Percentiles rank a stretch among this genome's conserved stretches.
Evolutionary conservation across 2,329 filamentous ascomycete species (phyloP).

Genomic region (Dactylonectria estremocensis): DNA sequence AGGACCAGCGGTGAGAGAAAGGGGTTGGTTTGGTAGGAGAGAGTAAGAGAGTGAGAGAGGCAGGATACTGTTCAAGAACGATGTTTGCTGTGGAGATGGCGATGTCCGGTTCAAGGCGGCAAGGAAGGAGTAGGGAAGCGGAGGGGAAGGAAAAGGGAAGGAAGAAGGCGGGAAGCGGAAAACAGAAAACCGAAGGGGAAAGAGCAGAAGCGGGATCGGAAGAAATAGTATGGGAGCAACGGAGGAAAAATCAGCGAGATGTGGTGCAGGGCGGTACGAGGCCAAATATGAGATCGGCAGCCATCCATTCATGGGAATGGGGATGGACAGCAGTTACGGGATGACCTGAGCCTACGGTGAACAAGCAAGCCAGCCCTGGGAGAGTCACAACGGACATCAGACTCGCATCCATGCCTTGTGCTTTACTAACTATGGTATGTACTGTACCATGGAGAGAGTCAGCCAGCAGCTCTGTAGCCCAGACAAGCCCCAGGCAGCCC

Average conservation of each 20-base stretch:
- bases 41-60: conserved; percentile 1
- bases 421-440: conserved; percentile 16
- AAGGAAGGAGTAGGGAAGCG: conserved; percentile 28
- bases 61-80: background rate
- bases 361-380: conserved; percentile 27
- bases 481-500: conserved; percentile 30
- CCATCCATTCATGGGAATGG: conserved; percentile 31
- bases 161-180: conserved; percentile 25
- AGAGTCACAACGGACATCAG: conserved; percentile 29
- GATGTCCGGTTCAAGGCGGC: conserved; percentile 1
- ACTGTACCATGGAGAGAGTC: conserved; percentile 1
- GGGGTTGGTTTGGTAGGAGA: background rate
- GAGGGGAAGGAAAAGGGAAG: conserved; percentile 31
- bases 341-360: conserved; percentile 30
- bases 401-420: conserved; percentile 24
- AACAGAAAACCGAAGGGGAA: conserved; percentile 29
- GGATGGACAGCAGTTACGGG: conserved; percentile 29
- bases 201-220: conserved; percentile 33
- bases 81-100: background rate
- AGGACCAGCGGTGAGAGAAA: background rate
- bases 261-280: conserved; percentile 32
- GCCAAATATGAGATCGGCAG: conserved; percentile 46
- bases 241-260: conserved; percentile 19
- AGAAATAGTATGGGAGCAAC: conserved; percentile 31
- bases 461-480: conserved; percentile 18